Conservation (phyloP, 352 stramenopile species). For the Thraustochytrium striatum region DNA sequence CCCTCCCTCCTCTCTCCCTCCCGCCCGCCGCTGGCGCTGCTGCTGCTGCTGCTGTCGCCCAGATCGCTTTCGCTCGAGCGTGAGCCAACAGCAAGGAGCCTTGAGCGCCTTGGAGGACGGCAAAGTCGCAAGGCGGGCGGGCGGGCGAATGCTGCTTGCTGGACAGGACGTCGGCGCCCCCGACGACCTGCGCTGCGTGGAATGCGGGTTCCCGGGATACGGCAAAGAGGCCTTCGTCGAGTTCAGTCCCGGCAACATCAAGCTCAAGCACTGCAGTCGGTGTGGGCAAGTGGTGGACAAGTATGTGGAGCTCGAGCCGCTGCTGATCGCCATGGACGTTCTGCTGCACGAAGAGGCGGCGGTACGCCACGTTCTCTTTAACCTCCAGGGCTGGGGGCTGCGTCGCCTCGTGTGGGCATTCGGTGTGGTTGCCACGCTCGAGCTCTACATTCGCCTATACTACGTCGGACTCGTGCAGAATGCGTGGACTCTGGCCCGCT, state of each 20-base stretch:
- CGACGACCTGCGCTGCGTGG: slow-evolving; percentile 68
- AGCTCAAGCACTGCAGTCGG: slow-evolving; percentile 64
- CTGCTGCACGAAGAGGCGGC: slow-evolving; percentile 74
- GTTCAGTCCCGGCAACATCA: slow-evolving; percentile 76
- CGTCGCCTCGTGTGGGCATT: slow-evolving; percentile 30
- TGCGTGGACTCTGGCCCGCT: not conserved
- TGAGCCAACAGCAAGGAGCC: too few relatives aligned
- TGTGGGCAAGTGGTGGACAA: slow-evolving; percentile 74
- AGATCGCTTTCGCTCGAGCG: too few relatives aligned
- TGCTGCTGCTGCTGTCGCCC: too few relatives aligned
- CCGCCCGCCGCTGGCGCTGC: too few relatives aligned
- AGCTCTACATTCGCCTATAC: slow-evolving; percentile 46
- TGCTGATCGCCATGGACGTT: slow-evolving; percentile 75
- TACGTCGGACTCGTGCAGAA: not conserved
- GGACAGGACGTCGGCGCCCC: too few relatives aligned
- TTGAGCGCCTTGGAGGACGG: too few relatives aligned
- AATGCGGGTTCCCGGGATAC: slow-evolving; percentile 65
- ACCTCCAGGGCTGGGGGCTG: too few relatives aligned
- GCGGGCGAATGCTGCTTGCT: too few relatives aligned
- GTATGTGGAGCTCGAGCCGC: slow-evolving; percentile 77
- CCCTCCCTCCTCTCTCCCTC: too few relatives aligned
- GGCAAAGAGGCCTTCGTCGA: slow-evolving; percentile 64
- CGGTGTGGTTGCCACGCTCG: slow-evolving; percentile 20
- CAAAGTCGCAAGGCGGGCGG: too few relatives aligned
- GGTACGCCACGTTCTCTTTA: slow-evolving; percentile 75